Conservation (phyloP, 179 eudicot genomes). For the Vitellaria paradoxa region DNA sequence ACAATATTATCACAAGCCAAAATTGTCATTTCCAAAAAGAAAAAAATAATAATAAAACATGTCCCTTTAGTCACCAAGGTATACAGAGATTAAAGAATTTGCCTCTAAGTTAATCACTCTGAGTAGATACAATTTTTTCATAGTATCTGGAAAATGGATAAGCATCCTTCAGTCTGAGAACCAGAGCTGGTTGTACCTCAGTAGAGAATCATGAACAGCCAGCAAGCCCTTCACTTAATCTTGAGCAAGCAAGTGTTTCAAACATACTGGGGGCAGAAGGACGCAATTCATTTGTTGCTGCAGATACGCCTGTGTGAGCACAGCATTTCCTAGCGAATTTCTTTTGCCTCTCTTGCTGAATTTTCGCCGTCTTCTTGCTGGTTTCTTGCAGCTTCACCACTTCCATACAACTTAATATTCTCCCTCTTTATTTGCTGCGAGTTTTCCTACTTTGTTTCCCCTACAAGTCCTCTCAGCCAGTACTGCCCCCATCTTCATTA, state of each 20-base stretch:
- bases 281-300: constrained; percentile 91
- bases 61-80: constrained; percentile 1
- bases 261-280: constrained; percentile 92
- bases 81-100: neutral
- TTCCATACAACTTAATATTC: too few species aligned
- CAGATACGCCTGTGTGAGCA: constrained; percentile 96
- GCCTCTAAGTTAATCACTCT: neutral
- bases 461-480: too few species aligned
- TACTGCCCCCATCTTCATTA: too few species aligned
- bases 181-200: constrained; percentile 71
- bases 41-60: too few species aligned
- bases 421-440: too few species aligned
- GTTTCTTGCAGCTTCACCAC: too few species aligned
- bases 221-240: constrained; percentile 76
- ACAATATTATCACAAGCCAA: neutral
- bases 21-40: neutral
- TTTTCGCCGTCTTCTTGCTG: too few species aligned
- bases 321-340: too few species aligned
- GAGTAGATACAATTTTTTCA: neutral
- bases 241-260: constrained; percentile 88
- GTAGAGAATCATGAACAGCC: constrained; percentile 79
- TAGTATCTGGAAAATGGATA: neutral
- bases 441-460: too few species aligned
- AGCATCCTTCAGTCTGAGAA: constrained; percentile 41
- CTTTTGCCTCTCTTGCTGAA: too few species aligned